Evolutionary conservation across 768 basidiomycete genomes (phyloP), one percentile per base, ranked within the genome.

Genomic region (Lactarius sp.): DNA sequence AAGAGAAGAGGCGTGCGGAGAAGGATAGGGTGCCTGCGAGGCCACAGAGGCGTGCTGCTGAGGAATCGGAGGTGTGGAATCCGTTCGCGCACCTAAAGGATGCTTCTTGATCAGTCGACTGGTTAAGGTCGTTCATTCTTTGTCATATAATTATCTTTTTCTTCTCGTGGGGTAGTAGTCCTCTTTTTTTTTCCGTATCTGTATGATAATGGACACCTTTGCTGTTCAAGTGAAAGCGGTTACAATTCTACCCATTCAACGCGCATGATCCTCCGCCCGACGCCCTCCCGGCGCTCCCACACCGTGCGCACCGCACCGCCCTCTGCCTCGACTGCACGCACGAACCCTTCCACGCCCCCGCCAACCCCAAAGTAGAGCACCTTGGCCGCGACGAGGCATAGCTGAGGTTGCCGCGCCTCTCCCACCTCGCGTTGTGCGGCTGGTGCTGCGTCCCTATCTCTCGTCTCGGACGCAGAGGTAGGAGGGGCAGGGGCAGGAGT

Each of bases 311-410:
- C 82, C 4, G 69, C 67, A 57, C 1, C 71, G 71, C 60, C 27
- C 1, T 70, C 73, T 64, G 81, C 75, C 54, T 56, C 59, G 2
- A 93, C 81, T 6, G 78, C 79, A 33, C 75, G 71, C n/a, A 84
- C 72, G 68, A 96, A 96, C 64, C 87, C 90, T 13, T 81, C 74
- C 33, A 95, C 76, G 7, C 94, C 92, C 0, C 96, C 95, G 1
- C 94, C 95, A 4, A 98, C 93, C 7, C 96, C 96, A 73, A 98
- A 98, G 72, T 98, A 98, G 20, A 98, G 74, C 14, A 93, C 81
- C 73, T 98, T 98, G 1, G 90, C 92, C 2, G 94, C 94, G 3
- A 97, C 88, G 9, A 97, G 82, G 68, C 88, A 92, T 6, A 79
- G 51, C 66, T 72, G 34, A 14, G 22, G 18, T 20, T 4, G 14